These are phyloP conservation scores for Diversispora eburnea DNA, from an alignment of 192 early-diverging fungal genomes.

Conservation along the genomic window DNA sequence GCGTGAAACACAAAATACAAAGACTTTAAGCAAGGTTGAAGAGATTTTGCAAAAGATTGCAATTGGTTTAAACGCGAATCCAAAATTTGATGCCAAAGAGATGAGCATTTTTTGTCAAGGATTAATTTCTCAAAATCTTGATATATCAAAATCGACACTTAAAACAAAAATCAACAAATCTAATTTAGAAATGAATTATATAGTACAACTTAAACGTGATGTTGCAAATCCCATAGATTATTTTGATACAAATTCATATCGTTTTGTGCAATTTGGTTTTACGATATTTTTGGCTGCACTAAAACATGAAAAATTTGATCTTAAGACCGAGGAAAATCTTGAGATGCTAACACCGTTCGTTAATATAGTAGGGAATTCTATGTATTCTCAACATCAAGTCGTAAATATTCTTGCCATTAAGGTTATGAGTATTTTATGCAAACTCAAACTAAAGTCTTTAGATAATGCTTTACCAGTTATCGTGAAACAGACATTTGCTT, in stretches of 20 bases:
- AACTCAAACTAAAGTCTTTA: constrained; percentile 69
- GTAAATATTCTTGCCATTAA: constrained; percentile 67
- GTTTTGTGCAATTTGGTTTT: constrained; percentile 93
- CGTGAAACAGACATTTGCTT: constrained; percentile 72
- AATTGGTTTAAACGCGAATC: constrained; percentile 76
- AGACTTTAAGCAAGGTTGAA: constrained; percentile 75
- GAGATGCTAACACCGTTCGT: constrained; percentile 80
- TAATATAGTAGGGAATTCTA: constrained; percentile 68
- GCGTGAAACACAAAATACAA: constrained; percentile 74
- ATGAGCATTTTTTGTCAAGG: constrained; percentile 81
- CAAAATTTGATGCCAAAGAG: constrained; percentile 57
- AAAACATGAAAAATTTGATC: constrained; percentile 54
- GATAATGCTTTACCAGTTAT: constrained; percentile 63
- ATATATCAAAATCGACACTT: constrained; percentile 62
- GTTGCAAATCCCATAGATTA: constrained; percentile 63
- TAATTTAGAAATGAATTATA: constrained; percentile 61
- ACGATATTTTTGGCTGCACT: constrained; percentile 74
- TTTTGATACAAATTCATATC: constrained; percentile 79
- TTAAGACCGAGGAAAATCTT: constrained; percentile 55
- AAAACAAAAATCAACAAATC: constrained; percentile 52
- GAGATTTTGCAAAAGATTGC: constrained; percentile 72
- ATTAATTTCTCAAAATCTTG: constrained; percentile 82
- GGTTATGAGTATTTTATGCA: constrained; percentile 69
- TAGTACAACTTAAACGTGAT: constrained; percentile 70
- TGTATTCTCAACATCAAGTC: constrained; percentile 78